Base-by-base conservation (phyloP, 176 grass and related monocot genomes). In the Coix lacrymajobi region DNA sequence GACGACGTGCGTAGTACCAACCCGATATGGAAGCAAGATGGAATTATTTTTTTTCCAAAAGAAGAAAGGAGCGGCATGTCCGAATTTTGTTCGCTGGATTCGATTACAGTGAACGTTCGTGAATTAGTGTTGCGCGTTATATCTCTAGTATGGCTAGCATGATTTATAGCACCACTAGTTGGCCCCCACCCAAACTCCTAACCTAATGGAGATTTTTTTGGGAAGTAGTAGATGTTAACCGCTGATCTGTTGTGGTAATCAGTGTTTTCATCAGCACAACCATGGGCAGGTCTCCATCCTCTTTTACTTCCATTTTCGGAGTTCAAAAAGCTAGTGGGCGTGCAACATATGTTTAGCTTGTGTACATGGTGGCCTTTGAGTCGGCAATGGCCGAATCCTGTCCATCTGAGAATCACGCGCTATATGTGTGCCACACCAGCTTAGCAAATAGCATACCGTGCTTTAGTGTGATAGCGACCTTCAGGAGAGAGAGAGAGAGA, bases 381-480 rank as follows among this genome's bases (percentile, higher is more conserved):
- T 57, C 3, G 54, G 54, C 54, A 57, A 24, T 57, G 22, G 54
- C 54, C 54, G 25, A 57, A 25, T 25, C 22, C 54, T n/a, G 2
- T n/a, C 5, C 8, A 9, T 56, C 7, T 57, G 54, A 57, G 54
- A 57, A 57, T 56, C 22, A 57, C 3, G 52, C 20, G 52, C 8
- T 56, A 56, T 61, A 12, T 26, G 57, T 26, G 57, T 28, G 58
- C 52, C 52, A 57, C 52, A 39, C 66, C 60, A 84, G 15, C 57
- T 75, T 83, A 25, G 78, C 44, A 49, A 48, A 36, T 38, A 54
- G 32, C 56, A 73, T 13, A 20, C 15, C 69, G 4, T 69, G 57
- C 69, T 76, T 89, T 85, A 66, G 69, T 1, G 17, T 80, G 81
- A 75, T n/a, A 60, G 81, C 58, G 58, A 68, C 58, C 7, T 67